Conservation (phyloP, 2,329 filamentous ascomycete species). For the Ascochyta rabiei region DNA sequence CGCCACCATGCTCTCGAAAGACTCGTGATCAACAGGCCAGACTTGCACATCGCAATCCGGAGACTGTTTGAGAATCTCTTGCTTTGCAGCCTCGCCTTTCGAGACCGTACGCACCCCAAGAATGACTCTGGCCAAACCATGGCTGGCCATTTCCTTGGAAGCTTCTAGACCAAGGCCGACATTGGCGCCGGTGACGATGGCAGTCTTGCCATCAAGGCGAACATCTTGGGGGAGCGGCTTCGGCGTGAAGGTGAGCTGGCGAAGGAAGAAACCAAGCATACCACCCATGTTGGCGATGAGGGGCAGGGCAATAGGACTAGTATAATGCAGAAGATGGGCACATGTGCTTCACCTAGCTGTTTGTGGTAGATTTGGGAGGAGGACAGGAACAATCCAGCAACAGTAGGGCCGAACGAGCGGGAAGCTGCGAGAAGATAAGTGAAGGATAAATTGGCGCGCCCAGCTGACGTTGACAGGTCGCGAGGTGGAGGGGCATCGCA, state of each 20-base stretch:
- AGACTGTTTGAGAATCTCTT: slow-evolving; percentile 45
- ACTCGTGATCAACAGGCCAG: slow-evolving; percentile 55
- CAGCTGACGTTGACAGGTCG: too few relatives aligned
- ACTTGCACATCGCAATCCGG: slow-evolving; percentile 49
- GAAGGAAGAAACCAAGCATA: slow-evolving; percentile 19
- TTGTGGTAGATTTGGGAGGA: too few relatives aligned
- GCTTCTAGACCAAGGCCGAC: slow-evolving; percentile 58
- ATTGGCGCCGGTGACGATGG: slow-evolving; percentile 58
- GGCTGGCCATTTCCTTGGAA: slow-evolving; percentile 54
- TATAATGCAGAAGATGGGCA: too few relatives aligned
- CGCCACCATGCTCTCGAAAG: slow-evolving; percentile 52
- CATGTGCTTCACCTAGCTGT: too few relatives aligned
- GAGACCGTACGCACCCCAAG: slow-evolving; percentile 53
- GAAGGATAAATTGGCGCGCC: too few relatives aligned
- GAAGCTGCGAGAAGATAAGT: too few relatives aligned
- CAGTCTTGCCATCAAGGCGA: slow-evolving; percentile 51
- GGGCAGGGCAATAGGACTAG: too few relatives aligned
- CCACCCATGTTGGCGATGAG: slow-evolving; percentile 14
- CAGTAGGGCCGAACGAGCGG: too few relatives aligned
- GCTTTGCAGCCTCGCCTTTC: slow-evolving; percentile 52
- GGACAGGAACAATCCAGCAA: too few relatives aligned
- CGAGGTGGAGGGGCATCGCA: too few relatives aligned
- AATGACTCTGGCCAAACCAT: slow-evolving; percentile 52
- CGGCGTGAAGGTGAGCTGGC: slow-evolving; percentile 23
- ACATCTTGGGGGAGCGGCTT: slow-evolving; percentile 12